These are phyloP conservation scores for Alternaria viburni DNA, from an alignment of 2,329 filamentous ascomycete species.

Conservation along the genomic window DNA sequence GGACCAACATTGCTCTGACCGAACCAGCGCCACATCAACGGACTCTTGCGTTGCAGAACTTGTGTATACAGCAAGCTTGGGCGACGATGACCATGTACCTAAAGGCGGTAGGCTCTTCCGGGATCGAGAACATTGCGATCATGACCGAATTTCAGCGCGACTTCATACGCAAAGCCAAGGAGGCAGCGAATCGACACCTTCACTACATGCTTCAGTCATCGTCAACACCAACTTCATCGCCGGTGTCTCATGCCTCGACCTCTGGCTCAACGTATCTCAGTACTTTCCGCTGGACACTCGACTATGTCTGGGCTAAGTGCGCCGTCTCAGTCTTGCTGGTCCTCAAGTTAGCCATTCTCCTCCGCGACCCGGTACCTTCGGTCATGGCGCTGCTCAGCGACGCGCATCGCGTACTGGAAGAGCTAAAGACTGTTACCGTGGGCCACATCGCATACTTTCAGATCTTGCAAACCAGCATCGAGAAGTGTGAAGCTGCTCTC, in stretches of 20 bases:
- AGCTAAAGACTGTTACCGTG: conserved; percentile 52
- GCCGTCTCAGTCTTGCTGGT: conserved; percentile 64
- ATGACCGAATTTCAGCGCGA: conserved; percentile 58
- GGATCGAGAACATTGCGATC: conserved; percentile 58
- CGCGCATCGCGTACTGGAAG: conserved; percentile 52
- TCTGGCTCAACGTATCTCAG: conserved; percentile 51
- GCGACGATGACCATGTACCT: conserved; percentile 60
- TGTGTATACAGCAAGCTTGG: conserved; percentile 62
- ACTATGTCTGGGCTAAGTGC: conserved; percentile 66
- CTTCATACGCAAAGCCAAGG: conserved; percentile 59
- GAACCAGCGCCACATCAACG: conserved; percentile 19
- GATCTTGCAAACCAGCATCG: conserved; percentile 57
- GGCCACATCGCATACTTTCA: conserved; percentile 57
- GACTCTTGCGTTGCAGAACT: conserved; percentile 49
- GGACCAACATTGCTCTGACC: conserved; percentile 33
- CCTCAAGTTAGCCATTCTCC: conserved; percentile 59
- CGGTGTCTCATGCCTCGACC: conserved; percentile 8
- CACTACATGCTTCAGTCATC: conserved; percentile 52
- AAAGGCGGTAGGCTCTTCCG: conserved; percentile 57
- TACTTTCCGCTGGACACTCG: conserved; percentile 61
- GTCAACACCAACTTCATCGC: conserved; percentile 25
- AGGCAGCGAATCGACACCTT: conserved; percentile 59
- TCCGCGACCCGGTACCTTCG: conserved; percentile 52
- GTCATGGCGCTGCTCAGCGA: conserved; percentile 52
- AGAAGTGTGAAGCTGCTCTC: conserved; percentile 58